These are phyloP conservation scores for Harringtonia aguacate DNA, from an alignment of 2,329 filamentous ascomycete species.

Conservation along the genomic window DNA sequence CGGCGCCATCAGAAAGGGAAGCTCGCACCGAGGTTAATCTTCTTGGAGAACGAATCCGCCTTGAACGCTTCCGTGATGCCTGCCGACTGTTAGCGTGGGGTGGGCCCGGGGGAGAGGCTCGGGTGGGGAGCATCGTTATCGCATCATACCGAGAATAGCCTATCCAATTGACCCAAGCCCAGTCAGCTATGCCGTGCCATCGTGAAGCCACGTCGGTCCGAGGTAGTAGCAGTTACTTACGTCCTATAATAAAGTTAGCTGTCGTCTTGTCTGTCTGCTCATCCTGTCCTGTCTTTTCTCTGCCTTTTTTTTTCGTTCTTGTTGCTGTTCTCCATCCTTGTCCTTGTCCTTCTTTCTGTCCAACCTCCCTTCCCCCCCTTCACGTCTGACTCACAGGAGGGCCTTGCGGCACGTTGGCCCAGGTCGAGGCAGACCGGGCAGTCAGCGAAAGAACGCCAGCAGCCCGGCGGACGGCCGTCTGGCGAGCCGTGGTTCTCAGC, in stretches of 20 bases:
- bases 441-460: constrained; percentile 27
- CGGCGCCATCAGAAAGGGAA: neutral
- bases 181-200: too few relatives aligned
- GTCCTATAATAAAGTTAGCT: constrained; percentile 19
- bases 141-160: constrained; percentile 62
- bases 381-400: constrained; percentile 76
- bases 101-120: constrained; percentile 1
- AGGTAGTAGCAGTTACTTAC: constrained; percentile 15
- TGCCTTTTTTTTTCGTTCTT: too few relatives aligned
- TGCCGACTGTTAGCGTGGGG: constrained; percentile 18
- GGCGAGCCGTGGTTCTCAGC: constrained; percentile 41
- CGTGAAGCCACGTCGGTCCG: too few relatives aligned
- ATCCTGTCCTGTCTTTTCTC: constrained; percentile 1
- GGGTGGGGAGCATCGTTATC: constrained; percentile 15
- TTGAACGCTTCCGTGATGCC: constrained; percentile 99
- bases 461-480: constrained; percentile 29
- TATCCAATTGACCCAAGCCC: constrained; percentile 27
- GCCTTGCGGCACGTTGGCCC: constrained; percentile 85
- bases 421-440: constrained; percentile 61
- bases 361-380: too few relatives aligned
- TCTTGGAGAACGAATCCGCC: constrained; percentile 83
- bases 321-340: too few relatives aligned
- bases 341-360: too few relatives aligned
- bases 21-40: constrained; percentile 82
- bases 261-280: neutral